Evolutionary conservation across 148 eudicot genomes (phyloP), one percentile per base, ranked within the genome.

Genomic region (Pouteria glomerata): DNA sequence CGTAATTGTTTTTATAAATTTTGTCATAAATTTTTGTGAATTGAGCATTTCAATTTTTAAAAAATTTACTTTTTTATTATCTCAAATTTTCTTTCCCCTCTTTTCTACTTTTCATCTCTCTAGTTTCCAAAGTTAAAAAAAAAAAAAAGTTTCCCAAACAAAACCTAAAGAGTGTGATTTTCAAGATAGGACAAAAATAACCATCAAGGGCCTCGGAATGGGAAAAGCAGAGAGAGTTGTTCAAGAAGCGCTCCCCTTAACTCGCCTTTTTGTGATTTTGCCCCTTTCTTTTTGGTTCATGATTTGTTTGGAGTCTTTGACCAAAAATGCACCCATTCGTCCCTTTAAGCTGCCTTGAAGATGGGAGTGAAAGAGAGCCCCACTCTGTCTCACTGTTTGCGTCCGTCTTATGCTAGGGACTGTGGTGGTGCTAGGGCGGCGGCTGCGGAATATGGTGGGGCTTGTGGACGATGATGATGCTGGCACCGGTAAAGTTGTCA

Each of bases 131-230:
- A n/a, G n/a, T n/a, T n/a, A n/a, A n/a, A n/a, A n/a, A n/a, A n/a
- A n/a, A n/a, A n/a, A n/a, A n/a, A n/a, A n/a, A n/a, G n/a, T n/a
- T n/a, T n/a, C n/a, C n/a, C n/a, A n/a, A n/a, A n/a, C n/a, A n/a
- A n/a, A n/a, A n/a, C n/a, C n/a, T n/a, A n/a, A n/a, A n/a, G n/a
- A n/a, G n/a, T 39, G 29, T 7, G 53, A 31, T 0, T 30, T 35
- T 48, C 62, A 45, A 45, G 51, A 58, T 58, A 57, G 66, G 71
- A 66, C 72, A 52, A 66, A 45, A 66, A 67, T 66, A 44, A 66
- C 56, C 56, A 51, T 66, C 58, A 57, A 56, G 52, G 50, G 41
- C 64, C 35, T 34, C 8, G 39, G 39, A 29, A 31, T 6, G 4
- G 1, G 4, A 23, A 34, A 33, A 57, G 34, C 19, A 29, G 29